Conservation (phyloP, 331 rosid genomes). For the Cydonia oblonga region DNA sequence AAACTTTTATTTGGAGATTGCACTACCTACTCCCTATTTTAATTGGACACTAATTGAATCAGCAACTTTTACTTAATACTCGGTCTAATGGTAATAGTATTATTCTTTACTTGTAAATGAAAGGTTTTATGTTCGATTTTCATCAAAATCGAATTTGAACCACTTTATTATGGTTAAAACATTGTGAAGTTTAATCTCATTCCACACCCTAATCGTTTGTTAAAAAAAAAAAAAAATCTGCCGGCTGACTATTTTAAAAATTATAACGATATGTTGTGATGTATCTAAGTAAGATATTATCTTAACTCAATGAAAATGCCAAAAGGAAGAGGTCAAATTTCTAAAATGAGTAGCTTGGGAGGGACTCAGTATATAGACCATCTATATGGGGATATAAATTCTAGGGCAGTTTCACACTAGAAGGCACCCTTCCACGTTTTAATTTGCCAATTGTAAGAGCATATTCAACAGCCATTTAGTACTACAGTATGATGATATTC, state of each 20-base stretch:
- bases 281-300: not conserved
- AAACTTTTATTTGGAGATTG: too few relatives aligned
- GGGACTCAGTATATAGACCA: not conserved
- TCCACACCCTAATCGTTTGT: too few relatives aligned
- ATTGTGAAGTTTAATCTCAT: too few relatives aligned
- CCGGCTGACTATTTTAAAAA: not conserved
- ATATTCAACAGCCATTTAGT: not conserved
- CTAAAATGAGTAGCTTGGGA: not conserved
- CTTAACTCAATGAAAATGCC: not conserved
- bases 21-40: not conserved
- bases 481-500: fast-evolving
- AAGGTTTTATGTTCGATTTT: too few relatives aligned
- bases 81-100: too few relatives aligned
- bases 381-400: not conserved
- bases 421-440: not conserved
- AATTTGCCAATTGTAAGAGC: not conserved
- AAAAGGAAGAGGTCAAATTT: not conserved
- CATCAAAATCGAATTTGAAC: too few relatives aligned
- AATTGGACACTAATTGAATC: not conserved
- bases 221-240: not conserved
- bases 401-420: not conserved
- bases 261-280: not conserved
- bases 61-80: too few relatives aligned
- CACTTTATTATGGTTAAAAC: too few relatives aligned
- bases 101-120: too few relatives aligned